Conservation (phyloP, 495 filamentous ascomycete genomes). For the Usnea hakonensis region DNA sequence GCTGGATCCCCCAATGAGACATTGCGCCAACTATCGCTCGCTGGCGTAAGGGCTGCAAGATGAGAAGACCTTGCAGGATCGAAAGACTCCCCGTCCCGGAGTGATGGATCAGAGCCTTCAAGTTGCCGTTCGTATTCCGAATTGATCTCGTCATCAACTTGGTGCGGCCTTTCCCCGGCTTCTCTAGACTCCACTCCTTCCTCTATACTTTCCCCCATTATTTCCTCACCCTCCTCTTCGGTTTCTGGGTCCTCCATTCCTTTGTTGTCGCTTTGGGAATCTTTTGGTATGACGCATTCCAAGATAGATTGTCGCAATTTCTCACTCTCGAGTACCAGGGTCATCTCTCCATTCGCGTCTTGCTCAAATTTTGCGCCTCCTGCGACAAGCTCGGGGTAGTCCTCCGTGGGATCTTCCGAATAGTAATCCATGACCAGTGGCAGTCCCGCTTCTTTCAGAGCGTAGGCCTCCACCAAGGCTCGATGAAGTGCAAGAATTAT, state of each 20-base stretch:
- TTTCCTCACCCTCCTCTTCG: not conserved
- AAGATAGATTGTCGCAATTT: not conserved
- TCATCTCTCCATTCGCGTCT: constrained; percentile 5
- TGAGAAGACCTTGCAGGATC: not conserved
- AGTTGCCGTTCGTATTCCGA: too few relatives aligned
- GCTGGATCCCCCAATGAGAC: constrained; percentile 49
- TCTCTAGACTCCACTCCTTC: too few relatives aligned
- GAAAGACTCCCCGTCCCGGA: not conserved
- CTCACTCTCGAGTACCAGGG: not conserved
- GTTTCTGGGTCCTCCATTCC: not conserved
- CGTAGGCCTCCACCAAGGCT: constrained; percentile 55
- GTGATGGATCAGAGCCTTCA: not conserved
- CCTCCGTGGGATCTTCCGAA: constrained; percentile 11
- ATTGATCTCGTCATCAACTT: not conserved
- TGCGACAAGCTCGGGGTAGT: not conserved
- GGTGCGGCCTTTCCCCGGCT: not conserved
- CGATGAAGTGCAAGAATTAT: constrained; percentile 42
- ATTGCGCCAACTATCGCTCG: constrained; percentile 38
- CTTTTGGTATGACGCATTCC: constrained; percentile 1
- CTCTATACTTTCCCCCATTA: not conserved
- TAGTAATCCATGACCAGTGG: constrained; percentile 6
- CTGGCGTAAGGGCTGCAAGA: not conserved
- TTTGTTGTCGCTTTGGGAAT: not conserved
- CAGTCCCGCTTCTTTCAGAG: constrained; percentile 37
- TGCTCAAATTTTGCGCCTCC: constrained; percentile 28